Base-by-base conservation (phyloP, 371 early-diverging fungal genomes). In the Coemansia sp. region DNA sequence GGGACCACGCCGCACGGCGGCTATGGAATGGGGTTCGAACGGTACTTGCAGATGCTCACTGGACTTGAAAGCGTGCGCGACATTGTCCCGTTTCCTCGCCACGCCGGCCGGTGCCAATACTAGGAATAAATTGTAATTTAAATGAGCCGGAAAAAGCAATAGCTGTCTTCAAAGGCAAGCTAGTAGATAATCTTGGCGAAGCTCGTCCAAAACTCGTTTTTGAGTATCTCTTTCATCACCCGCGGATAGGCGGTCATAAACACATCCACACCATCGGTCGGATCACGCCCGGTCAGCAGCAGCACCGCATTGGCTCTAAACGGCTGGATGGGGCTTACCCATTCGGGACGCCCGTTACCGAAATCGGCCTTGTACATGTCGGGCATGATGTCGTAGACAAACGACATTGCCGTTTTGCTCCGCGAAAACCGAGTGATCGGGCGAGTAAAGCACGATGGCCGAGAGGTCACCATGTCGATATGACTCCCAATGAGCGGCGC, bases 1-100 rank as follows among this genome's bases (percentile, higher is more conserved):
- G 95, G 95, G 11, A 81, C 83, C 4, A 87, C 86, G 0, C 94
- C 95, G 36, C 95, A 95, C 72, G 97, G 93, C 31, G 97, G 97
- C 14, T 97, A 88, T 80, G 97, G 97, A 11, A 80, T 97, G 61
- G 97, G 97, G 0, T 88, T 96, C 60, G 97, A 97, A 72, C 80
- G 97, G 10, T 86, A 88, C 37, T 58, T 97, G 39, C 77, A 86
- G 52, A 86, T 86, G 80, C 58, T 95, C 3, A 93, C 92, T 12
- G 94, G 94, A 4, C 75, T 90, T 49, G 86, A 87, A 1, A 94
- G 86, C 70, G 87, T 96, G 37, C 78, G 91, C 10, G 97, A 97
- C 65, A 83, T 92, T 10, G 87, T 93, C 11, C 88, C 92, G 1
- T 87, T 90, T 70, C 94, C 95, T 6, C 59, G 80, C 32, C 60